Evolutionary conservation across 108 stramenopile species (phyloP).

Genomic region (Skeletonema grethae): DNA sequence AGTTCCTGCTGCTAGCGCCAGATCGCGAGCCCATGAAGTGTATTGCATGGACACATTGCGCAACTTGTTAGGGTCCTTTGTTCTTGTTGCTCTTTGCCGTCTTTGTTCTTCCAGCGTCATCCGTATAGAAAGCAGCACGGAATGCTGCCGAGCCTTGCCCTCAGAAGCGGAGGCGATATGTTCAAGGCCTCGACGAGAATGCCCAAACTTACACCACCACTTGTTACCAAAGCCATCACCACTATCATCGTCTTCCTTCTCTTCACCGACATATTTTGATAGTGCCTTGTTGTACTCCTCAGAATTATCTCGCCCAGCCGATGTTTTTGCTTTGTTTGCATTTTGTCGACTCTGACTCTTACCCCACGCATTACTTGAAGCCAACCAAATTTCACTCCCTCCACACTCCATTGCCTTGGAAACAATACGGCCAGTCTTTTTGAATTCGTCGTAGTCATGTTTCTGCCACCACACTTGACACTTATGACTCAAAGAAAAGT

Average conservation of each 20-base stretch:
- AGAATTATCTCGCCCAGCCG: background rate
- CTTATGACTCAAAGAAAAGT: conserved; percentile 68
- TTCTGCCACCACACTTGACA: conserved; percentile 84
- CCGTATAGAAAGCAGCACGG: conserved; percentile 65
- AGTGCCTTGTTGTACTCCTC: conserved; percentile 31
- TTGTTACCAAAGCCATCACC: conserved; percentile 28
- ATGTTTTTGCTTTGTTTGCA: background rate
- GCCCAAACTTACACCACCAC: conserved; percentile 92
- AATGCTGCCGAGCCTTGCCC: conserved; percentile 76
- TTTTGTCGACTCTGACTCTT: conserved; percentile 18
- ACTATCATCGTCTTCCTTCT: conserved; percentile 8
- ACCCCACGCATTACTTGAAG: conserved; percentile 71
- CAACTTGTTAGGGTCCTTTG: conserved; percentile 78
- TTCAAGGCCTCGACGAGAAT: conserved; percentile 86
- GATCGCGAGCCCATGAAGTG: conserved; percentile 84
- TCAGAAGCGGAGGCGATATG: conserved; percentile 83
- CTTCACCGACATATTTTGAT: conserved; percentile 23
- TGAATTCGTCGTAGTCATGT: conserved; percentile 83
- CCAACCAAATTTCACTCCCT: conserved; percentile 87
- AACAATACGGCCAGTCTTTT: conserved; percentile 87
- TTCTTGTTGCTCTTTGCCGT: conserved; percentile 62
- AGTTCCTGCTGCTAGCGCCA: conserved; percentile 75
- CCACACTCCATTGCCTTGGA: conserved; percentile 87
- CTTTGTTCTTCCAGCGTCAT: conserved; percentile 76
- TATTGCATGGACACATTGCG: conserved; percentile 71